Conservation (phyloP, 768 basidiomycete species). For the Boletus rufocinnamomeus region DNA sequence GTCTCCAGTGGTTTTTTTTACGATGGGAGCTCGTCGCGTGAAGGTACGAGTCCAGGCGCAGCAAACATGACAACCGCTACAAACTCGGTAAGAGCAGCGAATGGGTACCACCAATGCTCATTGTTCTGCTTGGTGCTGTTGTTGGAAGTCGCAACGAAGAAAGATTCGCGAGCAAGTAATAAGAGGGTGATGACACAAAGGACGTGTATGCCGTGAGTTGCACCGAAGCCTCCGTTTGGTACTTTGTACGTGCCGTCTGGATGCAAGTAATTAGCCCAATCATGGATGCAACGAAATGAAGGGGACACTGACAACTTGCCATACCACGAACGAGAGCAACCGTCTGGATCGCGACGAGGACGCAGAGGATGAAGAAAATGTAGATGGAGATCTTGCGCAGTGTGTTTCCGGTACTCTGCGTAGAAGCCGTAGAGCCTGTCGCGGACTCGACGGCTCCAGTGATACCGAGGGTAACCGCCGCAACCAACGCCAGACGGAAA, state of each 20-base stretch:
- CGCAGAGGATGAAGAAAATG: constrained; percentile 32
- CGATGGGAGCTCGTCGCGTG: constrained; percentile 29
- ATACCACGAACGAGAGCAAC: constrained; percentile 21
- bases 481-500: constrained; percentile 29
- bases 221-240: constrained; percentile 17
- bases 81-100: constrained; percentile 36
- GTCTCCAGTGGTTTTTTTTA: constrained; percentile 1
- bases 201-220: constrained; percentile 27
- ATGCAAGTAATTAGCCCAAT: constrained; percentile 5
- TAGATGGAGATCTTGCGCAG: constrained; percentile 28
- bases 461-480: constrained; percentile 29
- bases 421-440: constrained; percentile 9
- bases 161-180: constrained; percentile 33
- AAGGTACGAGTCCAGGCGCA: constrained; percentile 37
- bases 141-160: constrained; percentile 31
- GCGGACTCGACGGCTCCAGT: constrained; percentile 26
- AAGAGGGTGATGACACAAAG: constrained; percentile 29
- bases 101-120: constrained; percentile 37
- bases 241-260: constrained; percentile 27
- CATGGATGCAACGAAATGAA: neutral
- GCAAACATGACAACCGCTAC: constrained; percentile 34
- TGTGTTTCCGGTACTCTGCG: constrained; percentile 16
- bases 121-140: constrained; percentile 24
- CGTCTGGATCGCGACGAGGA: constrained; percentile 32
- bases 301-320: constrained; percentile 15